Base-by-base conservation (phyloP, 2,329 filamentous ascomycete genomes). In the Botryotinia globosa region DNA sequence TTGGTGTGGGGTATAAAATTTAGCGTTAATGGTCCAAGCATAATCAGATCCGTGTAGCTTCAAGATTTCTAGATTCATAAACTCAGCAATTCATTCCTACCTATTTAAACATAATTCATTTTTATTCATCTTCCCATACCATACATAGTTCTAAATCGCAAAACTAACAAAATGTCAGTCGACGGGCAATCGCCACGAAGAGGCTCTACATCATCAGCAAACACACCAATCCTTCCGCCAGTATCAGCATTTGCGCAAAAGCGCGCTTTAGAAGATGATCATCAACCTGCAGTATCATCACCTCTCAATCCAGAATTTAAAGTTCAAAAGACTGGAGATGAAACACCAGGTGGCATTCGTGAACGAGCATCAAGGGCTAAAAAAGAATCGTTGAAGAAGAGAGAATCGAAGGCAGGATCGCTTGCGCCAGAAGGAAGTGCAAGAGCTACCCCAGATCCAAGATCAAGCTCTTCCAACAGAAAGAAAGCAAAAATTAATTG, bases 251-350 rank as follows among this genome's bases (percentile, higher is more conserved):
- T 91, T 37, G 88, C 90, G 5, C 87, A 91, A 79, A 92, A 92
- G 78, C 89, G 90, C 73, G 83, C 85, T 34, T 85, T 91, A 44
- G 90, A 92, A 74, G 91, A 92, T 77, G 89, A 89, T 79, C 90
- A 94, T 81, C 87, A 87, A 74, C 92, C 92, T 7, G 86, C 89
- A 20, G 85, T 94, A 2, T 89, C 92, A 4, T 94, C 92, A 18
- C 92, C 92, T 42, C 87, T 94, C 74, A 94, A 94, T 77, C 89
- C 90, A 64, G 89, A 91, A 63, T 85, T 86, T 75, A 87, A 84
- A 83, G 56, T 79, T 78, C 39, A 83, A 85, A 71, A 82, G 83
- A 66, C 71, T 7, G 73, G 74, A 61, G 78, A 79, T 51, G 78
- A 80, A 66, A 78, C 75, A 2, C 77, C 77, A 20, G 69, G 78